phyloP scores from a whole-genome alignment of 2,329 filamentous ascomycete genomes.

The Falciphora oryzae region DNA sequence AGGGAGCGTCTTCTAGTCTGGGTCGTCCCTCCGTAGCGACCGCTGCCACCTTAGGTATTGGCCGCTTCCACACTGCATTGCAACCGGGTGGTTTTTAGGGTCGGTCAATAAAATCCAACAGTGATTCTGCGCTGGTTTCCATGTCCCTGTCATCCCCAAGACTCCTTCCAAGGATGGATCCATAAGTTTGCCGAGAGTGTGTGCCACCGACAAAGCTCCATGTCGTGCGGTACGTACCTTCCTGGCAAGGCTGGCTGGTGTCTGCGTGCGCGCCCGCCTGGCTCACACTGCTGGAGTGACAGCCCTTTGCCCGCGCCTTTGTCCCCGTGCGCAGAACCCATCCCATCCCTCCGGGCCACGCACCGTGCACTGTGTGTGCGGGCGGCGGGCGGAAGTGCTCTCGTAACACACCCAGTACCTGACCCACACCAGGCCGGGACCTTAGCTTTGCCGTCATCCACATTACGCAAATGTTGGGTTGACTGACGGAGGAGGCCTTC shows the following conservation, averaged over 20 bases:
- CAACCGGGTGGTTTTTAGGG: conserved; percentile 10
- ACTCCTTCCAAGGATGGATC: no score
- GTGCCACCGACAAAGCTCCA: not conserved
- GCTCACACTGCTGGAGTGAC: no score
- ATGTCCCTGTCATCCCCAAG: not conserved
- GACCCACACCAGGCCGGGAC: conserved; percentile 9
- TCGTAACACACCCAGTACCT: not conserved
- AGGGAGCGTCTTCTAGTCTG: not conserved
- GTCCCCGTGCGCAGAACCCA: no score
- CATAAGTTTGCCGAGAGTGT: not conserved
- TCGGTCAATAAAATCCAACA: conserved; percentile 11
- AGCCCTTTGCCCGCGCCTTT: not conserved
- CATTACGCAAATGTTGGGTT: conserved; percentile 10
- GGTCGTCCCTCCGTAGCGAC: not conserved
- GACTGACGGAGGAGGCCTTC: not conserved
- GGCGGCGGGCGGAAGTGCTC: not conserved
- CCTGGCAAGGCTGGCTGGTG: not conserved
- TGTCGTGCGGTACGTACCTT: not conserved
- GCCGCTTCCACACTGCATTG: conserved; percentile 12
- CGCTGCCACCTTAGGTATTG: conserved; percentile 7
- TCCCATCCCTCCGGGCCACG: no score
- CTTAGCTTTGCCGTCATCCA: conserved; percentile 10
- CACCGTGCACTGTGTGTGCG: not conserved
- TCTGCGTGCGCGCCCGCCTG: not conserved
- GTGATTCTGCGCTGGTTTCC: conserved; percentile 8